A percentile compares a stretch with the other conserved stretches of the same genome.
Conservation (phyloP, 2,329 filamentous ascomycete species). For the Diaporthe caulivora region DNA sequence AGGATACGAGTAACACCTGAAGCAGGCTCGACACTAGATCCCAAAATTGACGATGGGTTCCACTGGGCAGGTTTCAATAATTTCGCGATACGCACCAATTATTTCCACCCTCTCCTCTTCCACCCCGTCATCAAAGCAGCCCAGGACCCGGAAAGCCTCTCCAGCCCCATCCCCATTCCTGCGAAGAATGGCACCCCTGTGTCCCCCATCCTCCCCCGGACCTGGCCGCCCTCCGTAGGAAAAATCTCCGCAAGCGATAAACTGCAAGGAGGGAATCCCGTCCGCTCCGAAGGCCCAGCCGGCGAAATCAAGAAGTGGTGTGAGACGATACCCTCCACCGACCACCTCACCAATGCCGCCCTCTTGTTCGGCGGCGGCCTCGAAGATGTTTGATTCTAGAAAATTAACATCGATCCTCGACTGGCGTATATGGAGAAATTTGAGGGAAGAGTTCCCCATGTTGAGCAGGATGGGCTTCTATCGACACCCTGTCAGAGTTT, state of each 20-base stretch:
- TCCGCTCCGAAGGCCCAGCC: not conserved
- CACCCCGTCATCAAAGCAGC: not conserved
- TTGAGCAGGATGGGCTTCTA: not conserved
- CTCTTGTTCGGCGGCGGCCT: no score
- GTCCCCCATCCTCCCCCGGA: fast-evolving
- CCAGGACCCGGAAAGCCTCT: not conserved
- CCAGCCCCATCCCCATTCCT: no score
- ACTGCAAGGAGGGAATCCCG: not conserved
- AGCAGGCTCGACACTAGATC: no score
- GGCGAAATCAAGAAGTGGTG: no score
- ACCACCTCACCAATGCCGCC: no score
- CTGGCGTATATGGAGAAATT: not conserved
- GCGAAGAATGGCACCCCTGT: not conserved
- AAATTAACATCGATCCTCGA: not conserved
- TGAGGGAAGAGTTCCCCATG: not conserved
- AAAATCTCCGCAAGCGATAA: not conserved
- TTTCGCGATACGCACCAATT: not conserved
- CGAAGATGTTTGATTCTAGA: no score
- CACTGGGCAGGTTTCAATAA: not conserved
- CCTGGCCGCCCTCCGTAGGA: not conserved
- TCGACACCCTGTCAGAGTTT: not conserved
- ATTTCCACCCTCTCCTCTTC: not conserved
- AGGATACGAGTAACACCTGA: no score
- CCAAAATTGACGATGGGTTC: not conserved
- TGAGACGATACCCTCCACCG: no score